Base-by-base conservation (phyloP, 306 rosid species). In the Senna siamea region DNA sequence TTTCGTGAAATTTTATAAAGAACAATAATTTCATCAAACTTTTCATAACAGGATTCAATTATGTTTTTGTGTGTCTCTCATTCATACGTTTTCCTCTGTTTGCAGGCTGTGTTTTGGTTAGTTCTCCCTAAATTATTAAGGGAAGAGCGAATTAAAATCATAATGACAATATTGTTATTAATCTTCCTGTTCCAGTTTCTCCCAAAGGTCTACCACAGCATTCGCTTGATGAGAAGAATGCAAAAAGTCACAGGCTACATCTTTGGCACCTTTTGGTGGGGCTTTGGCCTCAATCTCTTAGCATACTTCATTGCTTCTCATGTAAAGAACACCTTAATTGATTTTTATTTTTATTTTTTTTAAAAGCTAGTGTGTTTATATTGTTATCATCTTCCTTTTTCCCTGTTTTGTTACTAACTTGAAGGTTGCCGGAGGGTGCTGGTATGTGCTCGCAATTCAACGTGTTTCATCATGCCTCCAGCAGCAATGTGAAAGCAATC, bases 231-330 rank as follows among this genome's bases (percentile, higher is more conserved):
- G 99, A 92, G 89, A 85, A 87, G 96, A 66, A 92, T 94, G 99
- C 95, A 90, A 7, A 94, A 94, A 78, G 99, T 94, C 74, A 94
- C 97, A 12, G 99, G 99, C 13, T 94, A 94, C 79, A 86, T 94
- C 70, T 94, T 94, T 75, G 99, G 99, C 60, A 92, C 99, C 75
- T 92, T 94, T 78, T 94, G 99, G 99, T 94, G 99, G 99, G 98
- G 99, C 40, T 92, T 94, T 72, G 97, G 81, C 61, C 96, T 94
- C 75, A 94, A 94, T 78, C 99, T 94, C 79, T 87, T 94, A 23
- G 99, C 99, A 64, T 94, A 94, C 77, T 88, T 94, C 83, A 94
- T 94, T 44, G 99, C 99, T 77, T 94, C 99, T 64, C 99, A 94
- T 73, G 99, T 94, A 83, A 89, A 20, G 5, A 11, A 53, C 58